Percentiles rank a stretch among this genome's conserved stretches.
These are phyloP conservation scores for Russula compacta DNA, from an alignment of 768 basidiomycete species.

Conservation along the genomic window DNA sequence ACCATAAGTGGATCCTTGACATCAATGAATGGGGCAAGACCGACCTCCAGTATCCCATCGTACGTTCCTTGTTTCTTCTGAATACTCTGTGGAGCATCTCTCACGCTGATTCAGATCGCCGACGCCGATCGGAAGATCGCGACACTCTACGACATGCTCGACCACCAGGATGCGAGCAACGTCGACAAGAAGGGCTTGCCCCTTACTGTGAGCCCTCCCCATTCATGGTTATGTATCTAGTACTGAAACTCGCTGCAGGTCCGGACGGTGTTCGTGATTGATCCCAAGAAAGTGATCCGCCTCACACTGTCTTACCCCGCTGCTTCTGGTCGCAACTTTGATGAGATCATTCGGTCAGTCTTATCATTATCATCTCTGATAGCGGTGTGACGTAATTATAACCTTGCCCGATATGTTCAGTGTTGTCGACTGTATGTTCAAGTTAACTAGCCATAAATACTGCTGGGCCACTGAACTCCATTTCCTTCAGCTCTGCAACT, in stretches of 20 bases:
- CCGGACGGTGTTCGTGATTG: slow-evolving; percentile 95
- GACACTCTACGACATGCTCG: slow-evolving; percentile 90
- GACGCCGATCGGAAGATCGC: slow-evolving; percentile 83
- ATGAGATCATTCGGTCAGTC: slow-evolving; percentile 50
- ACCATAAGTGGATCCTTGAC: slow-evolving; percentile 83
- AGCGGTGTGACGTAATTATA: not conserved
- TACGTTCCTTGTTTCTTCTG: slow-evolving; percentile 28
- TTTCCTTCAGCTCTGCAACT: slow-evolving; percentile 64
- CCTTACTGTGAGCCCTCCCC: slow-evolving; percentile 55
- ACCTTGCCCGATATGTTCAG: slow-evolving; percentile 23
- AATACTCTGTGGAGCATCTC: not conserved
- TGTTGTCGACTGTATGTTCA: slow-evolving; percentile 59
- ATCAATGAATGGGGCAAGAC: slow-evolving; percentile 82
- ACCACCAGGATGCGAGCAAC: slow-evolving; percentile 90
- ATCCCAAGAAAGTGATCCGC: slow-evolving; percentile 93
- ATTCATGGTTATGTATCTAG: not conserved
- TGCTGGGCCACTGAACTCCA: slow-evolving; percentile 19
- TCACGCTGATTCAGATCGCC: slow-evolving; percentile 56
- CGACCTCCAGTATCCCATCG: slow-evolving; percentile 86
- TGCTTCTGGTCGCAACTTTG: slow-evolving; percentile 90
- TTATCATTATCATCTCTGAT: not conserved
- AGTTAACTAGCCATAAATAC: no score
- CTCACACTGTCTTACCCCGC: slow-evolving; percentile 89
- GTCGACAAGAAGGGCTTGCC: slow-evolving; percentile 80
- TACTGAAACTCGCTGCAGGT: slow-evolving; percentile 38